Evolutionary conservation across 768 basidiomycete species (phyloP).

Genomic region (Artomyces pyxidatus): DNA sequence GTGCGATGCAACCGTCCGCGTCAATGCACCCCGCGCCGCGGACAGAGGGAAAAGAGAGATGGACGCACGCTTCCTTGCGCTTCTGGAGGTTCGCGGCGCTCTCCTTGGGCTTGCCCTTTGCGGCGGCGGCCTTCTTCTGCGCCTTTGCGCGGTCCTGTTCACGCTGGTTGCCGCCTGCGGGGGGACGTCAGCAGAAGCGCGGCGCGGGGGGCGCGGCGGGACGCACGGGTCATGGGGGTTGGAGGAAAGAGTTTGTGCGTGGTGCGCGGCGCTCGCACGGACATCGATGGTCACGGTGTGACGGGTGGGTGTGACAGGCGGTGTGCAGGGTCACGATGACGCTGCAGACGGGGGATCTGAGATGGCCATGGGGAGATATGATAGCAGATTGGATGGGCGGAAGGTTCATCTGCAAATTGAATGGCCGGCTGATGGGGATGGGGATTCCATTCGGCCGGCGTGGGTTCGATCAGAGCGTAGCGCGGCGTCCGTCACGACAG

Average conservation of each 20-base stretch:
- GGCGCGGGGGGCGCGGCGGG: not conserved
- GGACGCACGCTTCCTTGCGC: slow-evolving; percentile 68
- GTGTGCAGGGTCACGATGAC: not conserved
- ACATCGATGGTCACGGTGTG: not conserved
- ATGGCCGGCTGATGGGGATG: not conserved
- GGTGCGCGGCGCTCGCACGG: not conserved
- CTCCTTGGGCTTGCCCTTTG: slow-evolving; percentile 62
- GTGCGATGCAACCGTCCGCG: slow-evolving; percentile 19
- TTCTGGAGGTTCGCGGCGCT: slow-evolving; percentile 53
- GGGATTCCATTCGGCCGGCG: too few species aligned
- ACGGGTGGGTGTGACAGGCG: too few species aligned
- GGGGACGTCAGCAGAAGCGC: not conserved
- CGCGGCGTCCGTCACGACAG: too few species aligned
- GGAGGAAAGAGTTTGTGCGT: not conserved
- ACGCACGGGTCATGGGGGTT: slow-evolving; percentile 15
- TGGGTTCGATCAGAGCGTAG: too few species aligned
- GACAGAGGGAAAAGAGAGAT: not conserved
- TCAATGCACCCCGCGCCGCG: slow-evolving; percentile 18
- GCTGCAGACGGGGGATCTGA: not conserved
- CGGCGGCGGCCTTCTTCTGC: slow-evolving; percentile 57
- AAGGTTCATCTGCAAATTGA: not conserved
- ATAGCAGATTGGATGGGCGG: too few species aligned
- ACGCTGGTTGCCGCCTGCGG: slow-evolving; percentile 73
- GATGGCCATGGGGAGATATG: too few species aligned
- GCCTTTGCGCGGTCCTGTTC: slow-evolving; percentile 67